phyloP scores from a whole-genome alignment of 2,329 filamentous ascomycete genomes.

The Tolypocladium guangdongense region DNA sequence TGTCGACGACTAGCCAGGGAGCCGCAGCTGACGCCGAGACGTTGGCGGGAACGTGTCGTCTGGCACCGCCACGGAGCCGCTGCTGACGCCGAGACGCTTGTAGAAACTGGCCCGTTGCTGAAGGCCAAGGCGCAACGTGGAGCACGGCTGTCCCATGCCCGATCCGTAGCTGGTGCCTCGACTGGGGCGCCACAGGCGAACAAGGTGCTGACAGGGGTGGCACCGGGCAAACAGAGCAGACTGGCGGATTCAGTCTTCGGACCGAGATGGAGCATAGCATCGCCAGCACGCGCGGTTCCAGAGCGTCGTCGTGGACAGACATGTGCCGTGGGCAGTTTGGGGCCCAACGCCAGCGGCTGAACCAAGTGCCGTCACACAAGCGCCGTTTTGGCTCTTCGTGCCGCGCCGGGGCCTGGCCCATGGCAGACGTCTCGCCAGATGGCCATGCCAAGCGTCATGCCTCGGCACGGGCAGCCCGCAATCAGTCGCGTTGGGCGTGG shows the following conservation, averaged over 20 bases:
- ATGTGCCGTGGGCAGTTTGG: background rate
- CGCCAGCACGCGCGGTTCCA: no score
- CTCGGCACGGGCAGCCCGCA: no score
- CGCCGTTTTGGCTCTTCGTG: no score
- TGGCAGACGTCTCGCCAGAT: no score
- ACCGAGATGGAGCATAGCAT: background rate
- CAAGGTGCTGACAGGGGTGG: background rate
- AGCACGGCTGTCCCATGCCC: no score
- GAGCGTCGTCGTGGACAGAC: background rate
- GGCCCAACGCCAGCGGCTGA: background rate
- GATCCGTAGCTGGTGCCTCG: background rate
- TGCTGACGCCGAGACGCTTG: background rate
- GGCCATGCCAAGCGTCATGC: no score
- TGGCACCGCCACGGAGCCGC: background rate
- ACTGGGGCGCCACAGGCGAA: background rate
- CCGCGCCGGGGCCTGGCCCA: no score
- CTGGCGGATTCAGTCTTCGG: background rate
- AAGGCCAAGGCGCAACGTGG: background rate
- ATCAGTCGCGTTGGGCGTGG: no score
- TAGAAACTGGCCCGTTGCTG: background rate
- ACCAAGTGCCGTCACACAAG: no score
- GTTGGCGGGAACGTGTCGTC: no score
- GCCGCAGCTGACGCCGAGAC: background rate
- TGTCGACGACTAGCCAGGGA: background rate
- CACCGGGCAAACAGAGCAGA: no score